Evolutionary conservation across 1,284 basidiomycete genomes (phyloP).

Genomic region (Austroboletus niveus): DNA sequence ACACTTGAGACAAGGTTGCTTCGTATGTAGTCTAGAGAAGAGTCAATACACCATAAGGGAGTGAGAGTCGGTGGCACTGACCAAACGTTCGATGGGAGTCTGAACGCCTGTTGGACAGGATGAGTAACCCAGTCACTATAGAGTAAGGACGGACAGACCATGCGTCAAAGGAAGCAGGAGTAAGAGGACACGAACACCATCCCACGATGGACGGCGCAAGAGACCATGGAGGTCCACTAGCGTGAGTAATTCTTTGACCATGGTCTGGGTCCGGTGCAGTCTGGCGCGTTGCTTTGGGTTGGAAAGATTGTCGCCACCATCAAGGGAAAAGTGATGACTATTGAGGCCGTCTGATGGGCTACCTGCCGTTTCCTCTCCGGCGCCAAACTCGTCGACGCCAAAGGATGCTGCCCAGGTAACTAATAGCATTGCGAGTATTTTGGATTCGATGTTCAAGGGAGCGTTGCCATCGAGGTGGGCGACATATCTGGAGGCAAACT

Average conservation of each 20-base stretch:
- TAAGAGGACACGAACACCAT: slow-evolving; percentile 77
- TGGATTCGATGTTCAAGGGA: slow-evolving; percentile 56
- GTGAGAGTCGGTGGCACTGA: slow-evolving; percentile 21
- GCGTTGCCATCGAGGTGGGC: slow-evolving; percentile 58
- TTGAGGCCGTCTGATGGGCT: slow-evolving; percentile 22
- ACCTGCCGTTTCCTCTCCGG: slow-evolving; percentile 29
- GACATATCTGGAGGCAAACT: slow-evolving; percentile 70
- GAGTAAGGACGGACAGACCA: slow-evolving; percentile 43
- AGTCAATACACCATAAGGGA: slow-evolving; percentile 6
- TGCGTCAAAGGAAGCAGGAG: slow-evolving; percentile 79
- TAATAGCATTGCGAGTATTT: slow-evolving; percentile 65
- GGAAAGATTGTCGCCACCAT: slow-evolving; percentile 16
- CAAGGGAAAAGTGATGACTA: slow-evolving; percentile 11
- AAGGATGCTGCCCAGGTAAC: slow-evolving; percentile 86
- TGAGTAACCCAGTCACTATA: slow-evolving; percentile 11
- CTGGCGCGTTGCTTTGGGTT: slow-evolving; percentile 20
- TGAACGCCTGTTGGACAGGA: slow-evolving; percentile 39
- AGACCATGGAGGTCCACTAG: slow-evolving; percentile 78
- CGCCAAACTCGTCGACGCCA: slow-evolving; percentile 77
- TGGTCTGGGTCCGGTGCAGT: slow-evolving; percentile 42
- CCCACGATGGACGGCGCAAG: slow-evolving; percentile 80
- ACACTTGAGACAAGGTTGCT: slow-evolving; percentile 61
- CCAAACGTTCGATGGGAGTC: slow-evolving; percentile 51
- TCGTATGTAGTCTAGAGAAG: slow-evolving; percentile 52
- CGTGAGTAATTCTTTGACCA: slow-evolving; percentile 72